Conservation (phyloP, 257 asterid genomes). For the Capsicum chinense region DNA sequence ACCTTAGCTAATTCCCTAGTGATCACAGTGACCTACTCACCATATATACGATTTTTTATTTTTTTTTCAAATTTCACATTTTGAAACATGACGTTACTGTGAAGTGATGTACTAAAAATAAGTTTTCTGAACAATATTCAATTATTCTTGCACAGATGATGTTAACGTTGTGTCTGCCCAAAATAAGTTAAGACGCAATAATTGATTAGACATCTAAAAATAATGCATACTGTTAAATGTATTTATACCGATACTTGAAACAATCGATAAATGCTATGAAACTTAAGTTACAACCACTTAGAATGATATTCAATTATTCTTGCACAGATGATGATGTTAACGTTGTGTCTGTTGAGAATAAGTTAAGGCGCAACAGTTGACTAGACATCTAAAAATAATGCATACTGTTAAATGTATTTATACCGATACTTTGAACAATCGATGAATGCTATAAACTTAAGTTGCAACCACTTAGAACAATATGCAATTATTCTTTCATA, state of each 20-base stretch:
- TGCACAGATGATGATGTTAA: too few relatives aligned
- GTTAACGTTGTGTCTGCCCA: not conserved
- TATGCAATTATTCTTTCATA: too few relatives aligned
- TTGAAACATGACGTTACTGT: not conserved
- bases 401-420: not conserved
- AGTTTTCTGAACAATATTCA: not conserved
- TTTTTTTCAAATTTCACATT: not conserved
- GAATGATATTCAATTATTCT: too few relatives aligned
- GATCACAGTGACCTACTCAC: not conserved
- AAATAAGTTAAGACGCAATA: not conserved
- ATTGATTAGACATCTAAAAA: not conserved
- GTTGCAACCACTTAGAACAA: not conserved
- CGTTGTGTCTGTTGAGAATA: too few relatives aligned
- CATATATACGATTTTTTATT: not conserved
- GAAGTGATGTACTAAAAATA: not conserved
- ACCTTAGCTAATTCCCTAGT: not conserved
- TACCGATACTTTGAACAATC: not conserved
- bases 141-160: not conserved
- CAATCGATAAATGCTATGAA: not conserved
- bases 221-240: not conserved
- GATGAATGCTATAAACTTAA: not conserved
- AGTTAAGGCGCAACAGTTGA: too few relatives aligned
- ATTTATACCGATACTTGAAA: fast-evolving
- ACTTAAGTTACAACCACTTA: not conserved
- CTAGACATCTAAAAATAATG: not conserved